Base-by-base conservation (phyloP, 1,284 basidiomycete genomes). In the Trichosporon asahii region DNA sequence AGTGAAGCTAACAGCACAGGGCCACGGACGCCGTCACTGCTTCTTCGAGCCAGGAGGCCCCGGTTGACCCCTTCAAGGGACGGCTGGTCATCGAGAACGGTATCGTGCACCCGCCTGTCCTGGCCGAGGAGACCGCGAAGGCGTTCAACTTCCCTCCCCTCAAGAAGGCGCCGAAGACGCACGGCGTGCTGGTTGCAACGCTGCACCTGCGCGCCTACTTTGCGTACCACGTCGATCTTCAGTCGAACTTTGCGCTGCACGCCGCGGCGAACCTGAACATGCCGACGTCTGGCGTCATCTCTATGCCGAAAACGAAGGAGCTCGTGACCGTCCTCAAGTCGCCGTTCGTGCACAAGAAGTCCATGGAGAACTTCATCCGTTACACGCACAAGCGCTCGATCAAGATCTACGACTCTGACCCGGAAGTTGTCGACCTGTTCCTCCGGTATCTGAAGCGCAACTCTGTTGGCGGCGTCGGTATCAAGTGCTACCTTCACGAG, bases 331-430 rank as follows among this genome's bases (percentile, higher is more conserved):
- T 98, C 14, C 87, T 89, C 11, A 89, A 90, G 57, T 88, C 89
- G 3, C 95, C 95, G 3, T 98, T 98, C 82, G 90, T 90, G 8
- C 91, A 96, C 84, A 99, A 99, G 82, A 98, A 97, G 84, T 87
- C 88, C 23, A 95, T 98, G 84, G 95, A 99, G 85, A 98, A 98
- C 85, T 99, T 98, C 82, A 91, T 94, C 83, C 85, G 93, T 35
- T 87, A 86, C 77, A 91, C 91, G 68, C 91, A 96, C 80, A 91
- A 91, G 77, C 87, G 95, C 15, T 88, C 88, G 25, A 89, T 99
- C 85, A 95, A 95, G 84, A 91, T 95, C 0, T 98, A 88, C 87
- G 95, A 99, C 82, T 89, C 94, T 11, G 88, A 95, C 77, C 86
- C 88, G 1, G 88, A 90, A 73, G 90, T 93, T 2, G 86, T 99